A percentile compares a stretch with the other conserved stretches of the same genome.
These are phyloP conservation scores for Zasmidium citrigriseum DNA, from an alignment of 2,329 filamentous ascomycete species.

Conservation along the genomic window DNA sequence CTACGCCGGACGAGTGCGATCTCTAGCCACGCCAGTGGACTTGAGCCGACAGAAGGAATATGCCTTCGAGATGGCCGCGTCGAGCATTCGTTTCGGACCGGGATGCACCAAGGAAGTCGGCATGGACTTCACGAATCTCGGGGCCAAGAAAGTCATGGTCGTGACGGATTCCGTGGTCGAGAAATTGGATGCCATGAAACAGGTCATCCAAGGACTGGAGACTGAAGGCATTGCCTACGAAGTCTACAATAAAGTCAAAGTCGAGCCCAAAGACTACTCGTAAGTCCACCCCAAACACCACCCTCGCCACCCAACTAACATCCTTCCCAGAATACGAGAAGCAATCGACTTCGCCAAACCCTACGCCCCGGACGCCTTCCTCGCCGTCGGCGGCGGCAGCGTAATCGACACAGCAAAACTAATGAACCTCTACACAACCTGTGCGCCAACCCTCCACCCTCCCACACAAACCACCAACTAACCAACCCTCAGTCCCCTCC, in stretches of 20 bases:
- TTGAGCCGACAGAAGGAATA: conserved; percentile 82
- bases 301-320: not conserved
- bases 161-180: conserved; percentile 85
- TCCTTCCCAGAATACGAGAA: conserved; percentile 67
- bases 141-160: conserved; percentile 81
- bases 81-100: conserved; percentile 88
- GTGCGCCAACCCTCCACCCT: too few relatives aligned
- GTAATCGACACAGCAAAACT: conserved; percentile 98
- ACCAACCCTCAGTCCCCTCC: too few relatives aligned
- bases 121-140: conserved; percentile 95
- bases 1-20: conserved; percentile 54
- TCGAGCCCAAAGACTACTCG: conserved; percentile 95
- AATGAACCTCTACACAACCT: conserved; percentile 94
- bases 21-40: conserved; percentile 75
- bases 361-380: conserved; percentile 80
- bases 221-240: conserved; percentile 77
- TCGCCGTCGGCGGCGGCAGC: conserved; percentile 88
- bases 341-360: conserved; percentile 85
- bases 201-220: conserved; percentile 78
- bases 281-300: conserved; percentile 45
- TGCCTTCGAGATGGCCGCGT: conserved; percentile 98
- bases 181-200: conserved; percentile 84
- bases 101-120: conserved; percentile 94
- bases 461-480: too few relatives aligned
- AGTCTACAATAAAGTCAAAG: conserved; percentile 75